Evolutionary conservation across 1,284 basidiomycete genomes (phyloP).

Genomic region (Coriolopsis trogii): DNA sequence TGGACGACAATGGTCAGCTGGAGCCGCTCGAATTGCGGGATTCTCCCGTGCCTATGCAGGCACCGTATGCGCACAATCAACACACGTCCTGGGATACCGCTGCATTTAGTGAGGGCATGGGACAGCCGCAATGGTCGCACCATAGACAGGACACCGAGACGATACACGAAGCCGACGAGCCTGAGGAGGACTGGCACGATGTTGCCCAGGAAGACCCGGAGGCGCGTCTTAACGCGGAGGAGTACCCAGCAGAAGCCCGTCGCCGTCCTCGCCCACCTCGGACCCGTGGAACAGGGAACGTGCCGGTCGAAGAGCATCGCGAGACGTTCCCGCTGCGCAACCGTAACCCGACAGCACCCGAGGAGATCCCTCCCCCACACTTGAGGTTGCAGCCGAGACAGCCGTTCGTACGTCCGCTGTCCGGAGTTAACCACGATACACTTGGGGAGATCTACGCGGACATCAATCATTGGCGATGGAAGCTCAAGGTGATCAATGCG

Average conservation of each 20-base stretch:
- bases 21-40: conserved; percentile 33
- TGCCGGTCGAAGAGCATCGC: conserved; percentile 44
- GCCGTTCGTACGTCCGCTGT: conserved; percentile 72
- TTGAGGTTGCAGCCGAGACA: conserved; percentile 67
- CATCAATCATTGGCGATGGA: conserved; percentile 69
- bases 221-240: conserved; percentile 41
- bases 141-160: conserved; percentile 26
- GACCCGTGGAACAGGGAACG: conserved; percentile 15
- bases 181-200: conserved; percentile 56
- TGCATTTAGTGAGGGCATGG: conserved; percentile 30
- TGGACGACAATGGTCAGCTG: conserved; percentile 55
- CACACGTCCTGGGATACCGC: conserved; percentile 42
- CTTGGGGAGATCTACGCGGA: conserved; percentile 67
- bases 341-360: conserved; percentile 17
- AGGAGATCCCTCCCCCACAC: conserved; percentile 60
- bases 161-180: conserved; percentile 29
- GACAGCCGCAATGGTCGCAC: conserved; percentile 28
- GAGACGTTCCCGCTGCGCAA: conserved; percentile 66
- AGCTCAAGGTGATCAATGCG: conserved; percentile 70
- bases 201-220: conserved; percentile 42
- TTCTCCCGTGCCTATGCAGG: conserved; percentile 50
- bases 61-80: conserved; percentile 58
- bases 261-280: conserved; percentile 31
- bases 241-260: conserved; percentile 29
- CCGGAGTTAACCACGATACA: conserved; percentile 65